Base-by-base conservation (phyloP, 2,329 filamentous ascomycete species). In the Stagonosporopsis chrysanthemi region DNA sequence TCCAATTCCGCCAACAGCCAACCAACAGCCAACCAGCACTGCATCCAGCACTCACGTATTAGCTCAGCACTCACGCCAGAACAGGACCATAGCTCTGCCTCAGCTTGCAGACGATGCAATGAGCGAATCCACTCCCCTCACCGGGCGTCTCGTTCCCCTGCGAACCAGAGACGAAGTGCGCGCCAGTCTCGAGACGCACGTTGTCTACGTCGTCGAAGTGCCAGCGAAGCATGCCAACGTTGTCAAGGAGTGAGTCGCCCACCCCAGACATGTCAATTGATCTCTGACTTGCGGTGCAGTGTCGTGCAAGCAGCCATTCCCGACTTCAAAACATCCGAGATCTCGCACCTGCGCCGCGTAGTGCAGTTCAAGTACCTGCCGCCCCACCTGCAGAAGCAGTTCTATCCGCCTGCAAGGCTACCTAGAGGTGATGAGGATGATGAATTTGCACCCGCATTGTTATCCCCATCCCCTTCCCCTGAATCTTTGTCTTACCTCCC, bases 161-260 rank as follows among this genome's bases (percentile, higher is more conserved):
- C 79, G 78, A 68, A 82, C 81, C 48, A 81, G 80, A 63, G 81
- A 81, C 61, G 81, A 83, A 67, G 78, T 80, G 60, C 78, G 79
- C 51, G 79, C 80, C 54, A 77, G 76, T 49, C 75, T 79, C 33
- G 81, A 82, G 64, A 81, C 79, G 78, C 85, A 88, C 46, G 81
- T 85, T 57, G 88, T 88, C 51, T 90, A 89, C 73, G 86, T 91
- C 61, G 88, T 91, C 46, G 84, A 89, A 69, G 84, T 90, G 52
- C 90, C 90, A 43, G 85, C 87, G 62, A 90, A 88, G 75, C 83
- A 84, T 66, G 89, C 90, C 64, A 91, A 90, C 75, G 82, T 84
- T 63, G 84, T 92, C 69, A 84, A 95, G 71, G 87, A 84, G 90
- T 92, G 79, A 75, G 86, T 81, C 33, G 44, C 58, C 59, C 56